phyloP scores from a whole-genome alignment of 768 basidiomycete genomes.

The Leccinum uliginosum region DNA sequence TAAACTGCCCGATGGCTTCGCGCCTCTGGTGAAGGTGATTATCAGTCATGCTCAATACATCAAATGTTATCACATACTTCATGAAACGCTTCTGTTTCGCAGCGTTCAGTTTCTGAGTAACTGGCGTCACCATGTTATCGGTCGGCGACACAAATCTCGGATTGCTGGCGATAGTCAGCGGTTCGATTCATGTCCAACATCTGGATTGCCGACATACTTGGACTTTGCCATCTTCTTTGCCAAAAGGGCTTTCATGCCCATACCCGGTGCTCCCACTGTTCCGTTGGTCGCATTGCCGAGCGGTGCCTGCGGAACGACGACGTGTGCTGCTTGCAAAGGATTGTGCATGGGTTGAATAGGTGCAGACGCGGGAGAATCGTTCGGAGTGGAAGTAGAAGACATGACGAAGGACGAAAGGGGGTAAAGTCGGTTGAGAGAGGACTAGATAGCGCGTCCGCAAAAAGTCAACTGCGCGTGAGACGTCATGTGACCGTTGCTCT shows the following conservation, averaged over 20 bases:
- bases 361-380: constrained; percentile 57
- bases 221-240: constrained; percentile 91
- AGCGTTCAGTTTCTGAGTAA: constrained; percentile 85
- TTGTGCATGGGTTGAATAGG: constrained; percentile 84
- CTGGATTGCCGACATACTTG: constrained; percentile 50
- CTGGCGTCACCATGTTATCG: constrained; percentile 91
- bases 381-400: constrained; percentile 53
- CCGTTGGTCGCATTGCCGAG: constrained; percentile 62
- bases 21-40: constrained; percentile 37
- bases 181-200: not conserved
- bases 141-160: constrained; percentile 89
- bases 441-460: constrained; percentile 12
- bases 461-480: constrained; percentile 26
- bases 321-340: constrained; percentile 72
- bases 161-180: constrained; percentile 50
- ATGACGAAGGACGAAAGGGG: constrained; percentile 35
- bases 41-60: constrained; percentile 7
- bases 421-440: constrained; percentile 1
- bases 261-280: constrained; percentile 53
- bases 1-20: constrained; percentile 57
- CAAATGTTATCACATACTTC: constrained; percentile 53
- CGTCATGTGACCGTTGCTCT: constrained; percentile 22
- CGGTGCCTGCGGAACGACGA: constrained; percentile 76
- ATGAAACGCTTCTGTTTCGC: constrained; percentile 91
- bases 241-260: constrained; percentile 88